Evolutionary conservation across 257 asterid genomes (phyloP), one percentile per base, ranked within the genome.

Genomic region (Buddleja alternifolia): DNA sequence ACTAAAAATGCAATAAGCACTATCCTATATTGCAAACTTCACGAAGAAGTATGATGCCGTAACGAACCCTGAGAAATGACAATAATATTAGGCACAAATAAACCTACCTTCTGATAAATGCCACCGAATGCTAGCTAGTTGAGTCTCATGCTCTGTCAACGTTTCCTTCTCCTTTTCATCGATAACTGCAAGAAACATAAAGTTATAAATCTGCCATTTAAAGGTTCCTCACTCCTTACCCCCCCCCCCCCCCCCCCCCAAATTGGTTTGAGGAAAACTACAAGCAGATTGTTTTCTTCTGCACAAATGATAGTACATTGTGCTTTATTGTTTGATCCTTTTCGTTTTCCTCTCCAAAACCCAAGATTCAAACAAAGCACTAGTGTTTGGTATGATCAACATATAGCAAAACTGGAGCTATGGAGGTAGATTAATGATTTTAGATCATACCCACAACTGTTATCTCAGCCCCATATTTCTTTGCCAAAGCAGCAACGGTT

Each of bases 391-490:
- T 0, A 44, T 21, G 10, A 52, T 21, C 9, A 23, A 52, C 34
- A 42, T 14, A 32, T 40, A 44, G 39, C 21, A 50, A 71, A 24
- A n/a, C n/a, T n/a, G n/a, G n/a, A n/a, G n/a, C n/a, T 54, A 17
- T 14, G 63, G 23, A 53, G 23, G 25, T 50, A 39, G 46, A 72
- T 37, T n/a, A 3, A 10, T 32, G 21, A 14, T 1, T 36, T 0
- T 8, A 11, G 40, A 40, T 54, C 78, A 45, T 88, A 91, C 99
- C 97, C 56, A 91, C 85, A 58, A 94, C 99, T 21, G 97, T 91
- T 70, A 94, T 91, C 64, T 94, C 97, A 66, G 96, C 96, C 58
- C 97, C 97, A 80, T 91, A 94, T 83, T 88, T 94, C 84, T 94
- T 94, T 23, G 96, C 99, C 88, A 94, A 79, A 70, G 99, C 95